These are phyloP conservation scores for Daldinia sp. DNA, from an alignment of 2,329 filamentous ascomycete genomes.

Conservation along the genomic window DNA sequence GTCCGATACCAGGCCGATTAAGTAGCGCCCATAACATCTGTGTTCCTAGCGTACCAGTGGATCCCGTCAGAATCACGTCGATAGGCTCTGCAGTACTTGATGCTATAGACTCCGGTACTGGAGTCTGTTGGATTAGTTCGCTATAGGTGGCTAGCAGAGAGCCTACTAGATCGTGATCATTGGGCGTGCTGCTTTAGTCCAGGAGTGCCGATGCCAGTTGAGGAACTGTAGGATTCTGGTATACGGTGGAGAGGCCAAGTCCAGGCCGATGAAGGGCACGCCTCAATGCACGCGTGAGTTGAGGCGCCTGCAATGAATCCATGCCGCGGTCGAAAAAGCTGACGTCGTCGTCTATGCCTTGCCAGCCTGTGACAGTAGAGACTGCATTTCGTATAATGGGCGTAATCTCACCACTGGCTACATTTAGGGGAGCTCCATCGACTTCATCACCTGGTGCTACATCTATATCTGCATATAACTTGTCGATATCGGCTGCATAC, in stretches of 20 bases:
- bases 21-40: neutral
- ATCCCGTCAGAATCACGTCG: neutral
- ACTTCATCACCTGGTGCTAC: neutral
- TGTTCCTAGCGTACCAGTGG: neutral
- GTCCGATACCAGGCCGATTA: neutral
- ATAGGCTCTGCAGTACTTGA: neutral
- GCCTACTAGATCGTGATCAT: neutral
- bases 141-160: neutral
- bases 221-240: neutral
- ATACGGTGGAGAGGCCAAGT: neutral
- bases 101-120: neutral
- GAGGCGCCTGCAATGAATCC: constrained; percentile 43
- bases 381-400: neutral
- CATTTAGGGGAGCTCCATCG: neutral
- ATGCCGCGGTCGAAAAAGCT: constrained; percentile 41
- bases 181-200: neutral
- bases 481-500: neutral
- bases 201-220: neutral
- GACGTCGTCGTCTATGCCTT: constrained; percentile 13
- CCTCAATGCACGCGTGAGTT: constrained; percentile 31
- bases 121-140: neutral
- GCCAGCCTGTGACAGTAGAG: constrained; percentile 13
- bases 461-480: neutral
- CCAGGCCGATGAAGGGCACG: constrained; percentile 18
- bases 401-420: neutral